Base-by-base conservation (phyloP, 1,284 basidiomycete species). In the Sphagnurus paluster region DNA sequence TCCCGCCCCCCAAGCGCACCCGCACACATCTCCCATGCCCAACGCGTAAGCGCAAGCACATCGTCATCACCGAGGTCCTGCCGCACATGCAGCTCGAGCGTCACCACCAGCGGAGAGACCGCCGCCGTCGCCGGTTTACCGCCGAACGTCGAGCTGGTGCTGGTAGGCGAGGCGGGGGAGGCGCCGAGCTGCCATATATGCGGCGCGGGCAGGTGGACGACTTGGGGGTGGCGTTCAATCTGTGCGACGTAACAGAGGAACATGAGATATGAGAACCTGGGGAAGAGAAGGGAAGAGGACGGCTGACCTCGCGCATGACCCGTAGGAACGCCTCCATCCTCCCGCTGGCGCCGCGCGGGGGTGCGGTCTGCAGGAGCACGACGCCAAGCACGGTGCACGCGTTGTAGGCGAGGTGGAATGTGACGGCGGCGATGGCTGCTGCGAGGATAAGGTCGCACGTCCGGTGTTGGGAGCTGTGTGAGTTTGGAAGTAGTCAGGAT, bases 141-240 rank as follows among this genome's bases (percentile, higher is more conserved):
- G 9, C 19, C 35, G n/a, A n/a, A n/a, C n/a, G 24, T 13, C 24
- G 42, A 26, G 10, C 37, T 29, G 10, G 52, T 39, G 4, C 48
- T 37, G 4, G 48, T 28, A 1, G 50, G 36, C n/a, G 52, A 42
- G 3, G 29, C 56, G 32, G 45, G 57, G 0, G 86, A 4, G 30
- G 85, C 13, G 81, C 79, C 34, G n/a, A 93, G 76, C 58, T 93
- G 90, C 91, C 91, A 94, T 42, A 93, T 80, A 56, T 92, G 89
- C 1, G 89, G 90, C 8, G 86, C 80, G 1, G 87, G 86, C 7
- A 93, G 75, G 56, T 90, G 86, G 0, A 87, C 60, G 16, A 94
- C 85, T 50, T 84, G 77, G 0, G 87, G 86, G 53, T 93, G 88
- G 2, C 82, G 74, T 59, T 91, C 88, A 52, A 93, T 77, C 85